Evolutionary conservation across 768 basidiomycete genomes (phyloP).

Genomic region (Hebeloma cylindrosporum): DNA sequence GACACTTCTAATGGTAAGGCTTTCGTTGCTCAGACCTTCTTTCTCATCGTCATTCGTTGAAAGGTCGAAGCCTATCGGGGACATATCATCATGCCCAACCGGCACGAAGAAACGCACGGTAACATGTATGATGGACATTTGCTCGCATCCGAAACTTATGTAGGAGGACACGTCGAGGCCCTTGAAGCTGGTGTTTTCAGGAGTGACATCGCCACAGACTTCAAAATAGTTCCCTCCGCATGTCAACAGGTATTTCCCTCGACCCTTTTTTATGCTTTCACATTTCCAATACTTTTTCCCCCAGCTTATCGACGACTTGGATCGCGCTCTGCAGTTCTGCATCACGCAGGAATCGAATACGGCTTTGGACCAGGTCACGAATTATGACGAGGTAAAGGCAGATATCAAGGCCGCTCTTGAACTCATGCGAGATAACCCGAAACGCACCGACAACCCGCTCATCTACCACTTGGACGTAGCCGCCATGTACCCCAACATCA

Average conservation of each 20-base stretch:
- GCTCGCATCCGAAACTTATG: conserved; percentile 96
- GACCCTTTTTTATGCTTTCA: not conserved
- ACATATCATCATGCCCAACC: conserved; percentile 95
- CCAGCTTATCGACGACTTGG: conserved; percentile 92
- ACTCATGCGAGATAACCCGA: conserved; percentile 87
- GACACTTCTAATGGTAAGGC: conserved; percentile 90
- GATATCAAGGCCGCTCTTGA: conserved; percentile 80
- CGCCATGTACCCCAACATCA: conserved; percentile 99
- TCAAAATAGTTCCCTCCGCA: conserved; percentile 89
- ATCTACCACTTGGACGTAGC: conserved; percentile 99
- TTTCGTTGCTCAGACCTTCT: not conserved
- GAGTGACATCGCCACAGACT: conserved; percentile 92
- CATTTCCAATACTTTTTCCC: conserved; percentile 4
- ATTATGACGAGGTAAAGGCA: conserved; percentile 90
- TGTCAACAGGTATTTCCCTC: conserved; percentile 65
- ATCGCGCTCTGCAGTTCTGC: conserved; percentile 87
- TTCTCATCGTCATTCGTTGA: not conserved
- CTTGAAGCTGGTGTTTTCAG: conserved; percentile 98
- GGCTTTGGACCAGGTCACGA: conserved; percentile 80
- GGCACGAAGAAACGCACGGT: conserved; percentile 90
- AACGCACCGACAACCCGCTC: conserved; percentile 86
- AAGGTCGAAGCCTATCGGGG: conserved; percentile 95
- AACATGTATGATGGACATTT: conserved; percentile 95
- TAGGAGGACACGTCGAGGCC: conserved; percentile 98
- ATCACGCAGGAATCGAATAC: conserved; percentile 83